phyloP scores from a whole-genome alignment of 371 early-diverging fungal species.

The Actinomucor elegans region DNA sequence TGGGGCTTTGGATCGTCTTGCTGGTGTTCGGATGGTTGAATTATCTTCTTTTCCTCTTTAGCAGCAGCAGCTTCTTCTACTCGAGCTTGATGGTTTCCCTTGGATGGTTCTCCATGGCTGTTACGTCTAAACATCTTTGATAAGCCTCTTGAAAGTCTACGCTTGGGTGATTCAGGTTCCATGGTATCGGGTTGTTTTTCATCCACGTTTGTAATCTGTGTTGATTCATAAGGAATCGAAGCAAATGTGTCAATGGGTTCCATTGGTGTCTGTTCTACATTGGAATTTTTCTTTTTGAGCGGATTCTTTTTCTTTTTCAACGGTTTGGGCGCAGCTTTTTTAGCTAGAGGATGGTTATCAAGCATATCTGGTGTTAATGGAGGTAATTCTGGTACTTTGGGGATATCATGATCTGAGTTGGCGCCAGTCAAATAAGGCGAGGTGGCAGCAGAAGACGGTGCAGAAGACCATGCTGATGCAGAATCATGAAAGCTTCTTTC shows the following conservation, averaged over 20 bases:
- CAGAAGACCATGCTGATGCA: conserved; percentile 6
- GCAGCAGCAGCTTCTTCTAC: neutral
- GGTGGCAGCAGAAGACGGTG: conserved; percentile 14
- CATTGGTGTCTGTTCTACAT: neutral
- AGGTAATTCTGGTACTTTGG: conserved; percentile 20
- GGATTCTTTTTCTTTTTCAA: conserved; percentile 7
- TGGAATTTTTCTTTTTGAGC: conserved; percentile 1
- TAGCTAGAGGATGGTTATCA: neutral
- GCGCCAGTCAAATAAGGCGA: conserved; percentile 10
- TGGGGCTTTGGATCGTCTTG: neutral
- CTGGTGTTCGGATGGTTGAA: neutral
- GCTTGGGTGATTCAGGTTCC: conserved; percentile 2
- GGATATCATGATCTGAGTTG: conserved; percentile 1
- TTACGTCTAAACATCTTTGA: conserved; percentile 15
- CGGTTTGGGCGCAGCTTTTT: neutral
- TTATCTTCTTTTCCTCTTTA: neutral
- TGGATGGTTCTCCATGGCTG: neutral
- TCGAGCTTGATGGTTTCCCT: neutral
- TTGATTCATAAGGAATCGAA: conserved; percentile 41
- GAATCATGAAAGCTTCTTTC: conserved; percentile 23
- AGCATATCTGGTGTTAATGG: conserved; percentile 4
- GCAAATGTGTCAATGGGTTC: conserved; percentile 22
- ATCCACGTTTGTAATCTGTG: neutral
- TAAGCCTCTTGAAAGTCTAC: conserved; percentile 9
- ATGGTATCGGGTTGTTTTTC: neutral